Conservation (phyloP, 2,329 filamentous ascomycete species). For the Phialophora macrospora region DNA sequence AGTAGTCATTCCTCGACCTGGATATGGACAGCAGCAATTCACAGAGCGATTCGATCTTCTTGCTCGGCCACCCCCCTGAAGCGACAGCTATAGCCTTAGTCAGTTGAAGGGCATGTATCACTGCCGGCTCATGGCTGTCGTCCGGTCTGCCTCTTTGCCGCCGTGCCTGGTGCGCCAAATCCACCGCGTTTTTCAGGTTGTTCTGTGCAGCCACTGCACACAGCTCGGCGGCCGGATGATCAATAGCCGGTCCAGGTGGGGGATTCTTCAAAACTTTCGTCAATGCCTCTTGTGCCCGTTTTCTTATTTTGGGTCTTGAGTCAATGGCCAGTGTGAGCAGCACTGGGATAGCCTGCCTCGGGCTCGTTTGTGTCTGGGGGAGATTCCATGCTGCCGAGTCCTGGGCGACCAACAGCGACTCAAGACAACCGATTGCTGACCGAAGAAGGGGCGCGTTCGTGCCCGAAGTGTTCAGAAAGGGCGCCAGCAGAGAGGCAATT, state of each 20-base stretch:
- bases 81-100: conserved; percentile 87
- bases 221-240: conserved; percentile 94
- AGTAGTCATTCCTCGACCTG: conserved; percentile 87
- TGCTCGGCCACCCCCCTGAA: conserved; percentile 93
- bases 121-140: conserved; percentile 72
- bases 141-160: conserved; percentile 60
- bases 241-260: conserved; percentile 86
- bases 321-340: conserved; percentile 84
- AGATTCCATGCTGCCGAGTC: conserved; percentile 87
- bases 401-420: conserved; percentile 88
- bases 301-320: conserved; percentile 88
- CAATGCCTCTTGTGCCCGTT: conserved; percentile 87
- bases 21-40: conserved; percentile 88
- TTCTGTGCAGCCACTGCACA: conserved; percentile 89
- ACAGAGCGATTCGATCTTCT: conserved; percentile 90
- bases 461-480: conserved; percentile 76
- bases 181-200: conserved; percentile 73
- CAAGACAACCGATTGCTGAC: conserved; percentile 88
- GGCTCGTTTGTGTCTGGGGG: conserved; percentile 79
- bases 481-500: conserved; percentile 84
- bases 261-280: conserved; percentile 80
- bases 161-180: conserved; percentile 70
- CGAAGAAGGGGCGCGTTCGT: conserved; percentile 85
- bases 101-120: conserved; percentile 91
- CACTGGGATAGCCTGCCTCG: conserved; percentile 83